Evolutionary conservation across 352 stramenopile genomes (phyloP).

Genomic region (Globisporangium uncinulatum): DNA sequence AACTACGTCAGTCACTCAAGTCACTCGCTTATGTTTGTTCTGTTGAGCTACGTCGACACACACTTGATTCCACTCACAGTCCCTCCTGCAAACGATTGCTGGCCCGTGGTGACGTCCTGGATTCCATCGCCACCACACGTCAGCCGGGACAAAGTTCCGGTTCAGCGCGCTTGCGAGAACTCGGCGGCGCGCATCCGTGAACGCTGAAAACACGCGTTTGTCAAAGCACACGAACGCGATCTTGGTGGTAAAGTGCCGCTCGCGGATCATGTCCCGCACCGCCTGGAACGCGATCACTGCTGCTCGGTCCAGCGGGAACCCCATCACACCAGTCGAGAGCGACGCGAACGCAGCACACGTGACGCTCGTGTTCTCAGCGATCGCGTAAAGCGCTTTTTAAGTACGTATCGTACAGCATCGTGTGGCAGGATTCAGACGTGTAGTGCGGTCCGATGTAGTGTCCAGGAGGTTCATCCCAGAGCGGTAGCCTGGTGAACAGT

Average conservation of each 20-base stretch:
- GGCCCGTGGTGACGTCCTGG: too few relatives aligned
- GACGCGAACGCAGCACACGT: slow-evolving; percentile 43
- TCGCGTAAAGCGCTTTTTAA: slow-evolving; percentile 28
- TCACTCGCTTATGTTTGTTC: too few relatives aligned
- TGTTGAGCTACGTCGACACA: too few relatives aligned
- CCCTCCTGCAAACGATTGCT: too few relatives aligned
- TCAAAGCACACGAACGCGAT: slow-evolving; percentile 57
- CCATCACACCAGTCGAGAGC: slow-evolving; percentile 40
- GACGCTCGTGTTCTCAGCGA: slow-evolving; percentile 21
- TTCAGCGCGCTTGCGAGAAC: slow-evolving; percentile 14
- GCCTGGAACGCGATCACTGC: slow-evolving; percentile 31
- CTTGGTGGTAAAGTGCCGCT: slow-evolving; percentile 26
- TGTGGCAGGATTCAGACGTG: neutral
- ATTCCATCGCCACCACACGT: neutral
- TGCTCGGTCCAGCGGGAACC: slow-evolving; percentile 29
- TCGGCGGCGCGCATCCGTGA: slow-evolving; percentile 18
- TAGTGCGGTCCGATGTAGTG: slow-evolving; percentile 43
- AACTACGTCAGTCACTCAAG: too few relatives aligned
- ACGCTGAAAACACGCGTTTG: slow-evolving; percentile 23
- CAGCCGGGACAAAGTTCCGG: neutral
- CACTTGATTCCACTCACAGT: too few relatives aligned
- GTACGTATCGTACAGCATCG: slow-evolving; percentile 50
- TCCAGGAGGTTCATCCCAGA: slow-evolving; percentile 37
- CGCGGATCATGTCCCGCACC: slow-evolving; percentile 37
- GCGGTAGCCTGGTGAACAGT: slow-evolving; percentile 12